Base-by-base conservation (phyloP, 129 eudicot genomes). In the Lonicera japonica region DNA sequence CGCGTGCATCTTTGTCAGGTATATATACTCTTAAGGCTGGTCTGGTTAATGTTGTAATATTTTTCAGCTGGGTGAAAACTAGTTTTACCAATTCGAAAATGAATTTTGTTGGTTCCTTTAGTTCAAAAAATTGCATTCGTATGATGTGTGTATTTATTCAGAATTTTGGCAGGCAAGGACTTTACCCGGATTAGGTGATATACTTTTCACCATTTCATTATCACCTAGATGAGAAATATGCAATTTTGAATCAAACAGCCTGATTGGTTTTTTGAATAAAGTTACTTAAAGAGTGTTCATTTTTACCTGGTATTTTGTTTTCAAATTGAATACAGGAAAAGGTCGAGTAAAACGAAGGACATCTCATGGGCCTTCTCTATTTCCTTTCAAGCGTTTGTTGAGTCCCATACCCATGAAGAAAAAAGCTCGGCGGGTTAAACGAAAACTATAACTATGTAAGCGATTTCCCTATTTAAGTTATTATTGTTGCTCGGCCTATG, bases 311-410 rank as follows among this genome's bases (percentile, higher is more conserved):
- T n/a, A 25, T 22, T 34, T 25, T 45, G 29, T 36, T 11, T 53
- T 53, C 39, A 15, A 12, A 21, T 55, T 64, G 19, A 54, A 46
- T 76, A 78, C 88, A 82, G 96, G 75, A 40, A 82, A 68, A 68
- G 64, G 59, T 10, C 60, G 74, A 63, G 64, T 70, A 54, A 92
- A 67, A 78, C 73, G 70, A 38, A 46, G 75, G 71, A 57, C 54
- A 67, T 59, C 79, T 60, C 56, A 11, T 54, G 73, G 52, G 67
- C 63, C 79, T 8, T 36, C 63, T 25, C 38, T 73, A 50, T 82
- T 83, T 58, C 95, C 95, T 61, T 83, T 83, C 64, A 92, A 83
- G 64, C 81, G 75, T 21, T 70, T 82, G 61, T 64, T 83, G 62
- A 74, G 63, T 53, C 79, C 79, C 59, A 60, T 73, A 62, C 76